Evolutionary conservation across 805 yeast genomes (phyloP), one percentile per base, ranked within the genome.

Genomic region (Zygoascus bituminiphila): DNA sequence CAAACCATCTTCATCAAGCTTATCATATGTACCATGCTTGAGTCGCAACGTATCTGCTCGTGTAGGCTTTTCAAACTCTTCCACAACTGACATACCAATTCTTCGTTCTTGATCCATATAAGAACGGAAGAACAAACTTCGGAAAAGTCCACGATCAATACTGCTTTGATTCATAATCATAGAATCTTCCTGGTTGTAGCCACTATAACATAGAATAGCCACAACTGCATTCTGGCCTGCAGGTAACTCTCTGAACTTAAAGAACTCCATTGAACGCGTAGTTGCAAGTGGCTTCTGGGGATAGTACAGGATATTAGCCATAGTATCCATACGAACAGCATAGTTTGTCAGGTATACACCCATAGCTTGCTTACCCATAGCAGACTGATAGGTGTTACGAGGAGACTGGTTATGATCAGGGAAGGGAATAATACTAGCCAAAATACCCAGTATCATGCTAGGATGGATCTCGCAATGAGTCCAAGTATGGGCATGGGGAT

Each of bases 391-490:
- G 4, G 95, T 86, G 67, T 86, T 86, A 74, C 95, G 79, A 40
- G 95, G 95, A 4, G 94, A 84, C 69, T 86, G 95, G 68, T 86
- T 93, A 69, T 93, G 99, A 71, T 93, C 98, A 12, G 99, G 99
- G 85, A 93, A 93, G 17, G 99, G 99, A 76, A 93, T 93, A 65
- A 93, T 88, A 24, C 96, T 87, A 4, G 99, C 99, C 42, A 97
- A 96, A 56, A 93, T 96, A 68, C 98, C 98, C 53, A 93, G 75
- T 67, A 93, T 91, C 98, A 93, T 93, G 25, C 95, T 84, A 17
- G 98, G 98, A 70, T 93, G 98, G 63, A 93, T 89, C 71, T 93
- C 98, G 78, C 98, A 93, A 68, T 93, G 98, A 0, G 98, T 93
- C 74, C 87, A 93, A 1, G 98, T 88, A 55, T 82, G 85, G 0